These are phyloP conservation scores for Myxozyma mucilagina DNA, from an alignment of 805 yeast genomes.

Conservation along the genomic window DNA sequence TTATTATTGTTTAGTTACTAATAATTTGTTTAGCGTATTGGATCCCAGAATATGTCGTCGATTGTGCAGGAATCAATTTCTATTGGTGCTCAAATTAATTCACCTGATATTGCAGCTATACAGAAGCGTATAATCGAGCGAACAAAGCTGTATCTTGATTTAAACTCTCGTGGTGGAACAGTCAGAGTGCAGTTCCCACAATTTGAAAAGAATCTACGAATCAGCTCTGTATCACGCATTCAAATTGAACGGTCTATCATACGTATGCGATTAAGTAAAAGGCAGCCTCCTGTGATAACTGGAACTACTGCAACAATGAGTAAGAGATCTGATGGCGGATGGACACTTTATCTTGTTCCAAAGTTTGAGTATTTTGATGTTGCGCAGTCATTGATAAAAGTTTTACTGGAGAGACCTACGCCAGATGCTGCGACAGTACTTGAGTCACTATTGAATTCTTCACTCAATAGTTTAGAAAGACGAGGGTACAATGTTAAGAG, in stretches of 20 bases:
- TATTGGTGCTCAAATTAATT: slow-evolving; percentile 35
- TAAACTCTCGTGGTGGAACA: not conserved
- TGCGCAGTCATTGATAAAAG: slow-evolving; percentile 38
- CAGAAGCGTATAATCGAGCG: slow-evolving; percentile 40
- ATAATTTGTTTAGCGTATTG: slow-evolving; percentile 31
- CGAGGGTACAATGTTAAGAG: slow-evolving; percentile 45
- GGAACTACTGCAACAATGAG: slow-evolving; percentile 32
- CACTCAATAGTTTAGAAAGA: slow-evolving; percentile 37
- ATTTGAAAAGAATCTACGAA: slow-evolving; percentile 27
- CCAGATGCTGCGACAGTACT: slow-evolving; percentile 44
- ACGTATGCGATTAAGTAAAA: not conserved
- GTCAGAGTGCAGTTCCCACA: slow-evolving; percentile 11
- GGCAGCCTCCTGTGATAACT: slow-evolving; percentile 28
- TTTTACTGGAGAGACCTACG: slow-evolving; percentile 37
- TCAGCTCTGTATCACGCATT: slow-evolving; percentile 36
- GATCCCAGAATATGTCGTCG: slow-evolving; percentile 37
- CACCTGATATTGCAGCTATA: slow-evolving; percentile 14
- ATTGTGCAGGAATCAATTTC: slow-evolving; percentile 35
- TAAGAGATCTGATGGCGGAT: slow-evolving; percentile 12
- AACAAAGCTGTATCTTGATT: slow-evolving; percentile 35
- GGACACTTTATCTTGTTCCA: slow-evolving; percentile 33
- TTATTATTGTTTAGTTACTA: not conserved
- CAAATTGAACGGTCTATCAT: slow-evolving; percentile 32
- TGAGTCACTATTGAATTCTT: slow-evolving; percentile 41
- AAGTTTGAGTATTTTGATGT: slow-evolving; percentile 44